Evolutionary conservation across 1,284 basidiomycete species (phyloP).

Genomic region (Cutaneotrichosporon cyanovorans): DNA sequence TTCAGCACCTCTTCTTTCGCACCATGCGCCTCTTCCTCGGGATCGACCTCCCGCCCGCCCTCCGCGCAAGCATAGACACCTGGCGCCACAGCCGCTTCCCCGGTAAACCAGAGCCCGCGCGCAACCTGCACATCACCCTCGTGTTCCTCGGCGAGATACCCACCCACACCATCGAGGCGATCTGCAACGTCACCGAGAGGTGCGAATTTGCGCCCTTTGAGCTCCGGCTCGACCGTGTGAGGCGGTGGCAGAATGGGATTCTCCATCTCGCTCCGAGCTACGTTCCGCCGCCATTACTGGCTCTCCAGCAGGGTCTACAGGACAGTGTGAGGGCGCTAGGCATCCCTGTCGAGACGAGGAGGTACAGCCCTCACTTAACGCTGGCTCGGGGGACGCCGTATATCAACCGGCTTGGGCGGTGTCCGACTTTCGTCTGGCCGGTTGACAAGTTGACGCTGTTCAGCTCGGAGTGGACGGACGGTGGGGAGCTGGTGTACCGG

Average conservation of each 20-base stretch:
- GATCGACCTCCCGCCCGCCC: not conserved
- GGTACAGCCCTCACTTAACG: not conserved
- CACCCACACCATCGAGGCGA: not conserved
- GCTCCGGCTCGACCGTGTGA: not conserved
- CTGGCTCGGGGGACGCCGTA: not conserved
- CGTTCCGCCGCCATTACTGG: not conserved
- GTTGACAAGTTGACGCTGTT: too few relatives aligned
- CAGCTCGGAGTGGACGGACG: too few relatives aligned
- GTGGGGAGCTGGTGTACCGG: too few relatives aligned
- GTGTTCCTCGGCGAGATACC: not conserved
- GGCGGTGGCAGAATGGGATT: conserved; percentile 1
- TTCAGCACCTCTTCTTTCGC: too few relatives aligned
- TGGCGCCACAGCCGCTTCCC: conserved; percentile 1
- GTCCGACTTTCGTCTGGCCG: too few relatives aligned
- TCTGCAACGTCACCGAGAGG: not conserved
- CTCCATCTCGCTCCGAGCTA: not conserved
- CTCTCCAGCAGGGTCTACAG: not conserved
- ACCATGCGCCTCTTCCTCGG: conserved; percentile 5
- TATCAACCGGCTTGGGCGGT: too few relatives aligned
- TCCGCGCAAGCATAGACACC: not conserved
- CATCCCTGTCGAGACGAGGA: not conserved
- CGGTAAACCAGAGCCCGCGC: not conserved
- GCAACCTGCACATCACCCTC: conserved; percentile 4
- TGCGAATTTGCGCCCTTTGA: not conserved
- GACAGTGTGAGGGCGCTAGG: not conserved